Evolutionary conservation across 164 flowering plant genomes (phyloP), one percentile per base, ranked within the genome.

Genomic region (Piper longum): DNA sequence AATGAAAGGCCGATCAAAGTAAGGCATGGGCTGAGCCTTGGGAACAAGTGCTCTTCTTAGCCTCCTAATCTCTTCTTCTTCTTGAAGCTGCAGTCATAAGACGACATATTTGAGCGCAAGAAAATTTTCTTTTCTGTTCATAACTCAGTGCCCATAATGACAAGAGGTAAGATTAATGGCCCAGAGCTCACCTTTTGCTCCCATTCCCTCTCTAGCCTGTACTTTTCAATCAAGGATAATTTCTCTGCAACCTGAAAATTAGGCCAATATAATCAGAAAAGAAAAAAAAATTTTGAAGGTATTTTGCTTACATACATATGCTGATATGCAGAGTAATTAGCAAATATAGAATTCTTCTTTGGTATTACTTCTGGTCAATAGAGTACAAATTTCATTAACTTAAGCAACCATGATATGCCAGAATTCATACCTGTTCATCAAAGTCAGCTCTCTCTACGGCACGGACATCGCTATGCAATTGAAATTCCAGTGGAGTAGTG

Each of bases 1-100:
- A 56, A 91, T 68, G 71, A 95, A 89, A 12, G 99, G 99, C 66
- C 90, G 75, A 71, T 91, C 96, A 58, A 95, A 95, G 63, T 87
- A 95, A 1, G 97, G 99, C 99, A 95, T 88, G 1, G 96, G 99
- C 36, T 91, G 99, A 69, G 99, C 99, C 75, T 78, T 89, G 9
- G 97, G 99, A 61, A 91, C 73, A 18, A 91, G 86, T 62, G 85
- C 97, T 76, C 74, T 91, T 73, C 97, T 86, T 75, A 91, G 66
- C 71, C 93, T 84, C 66, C 71, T 81, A 19, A 85, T 62, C 65
- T 95, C 97, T 75, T 91, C 99, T 61, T 91, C 99, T 71, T 89
- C 96, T 41, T 72, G 93, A 73, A 87, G 39, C 97, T 93, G 67
- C 69, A 72, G 54, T 56, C 16, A 54, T 59, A 64, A 65, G 5